Evolutionary conservation across 768 basidiomycete species (phyloP).

Genomic region (Xanthoconium stramineum): DNA sequence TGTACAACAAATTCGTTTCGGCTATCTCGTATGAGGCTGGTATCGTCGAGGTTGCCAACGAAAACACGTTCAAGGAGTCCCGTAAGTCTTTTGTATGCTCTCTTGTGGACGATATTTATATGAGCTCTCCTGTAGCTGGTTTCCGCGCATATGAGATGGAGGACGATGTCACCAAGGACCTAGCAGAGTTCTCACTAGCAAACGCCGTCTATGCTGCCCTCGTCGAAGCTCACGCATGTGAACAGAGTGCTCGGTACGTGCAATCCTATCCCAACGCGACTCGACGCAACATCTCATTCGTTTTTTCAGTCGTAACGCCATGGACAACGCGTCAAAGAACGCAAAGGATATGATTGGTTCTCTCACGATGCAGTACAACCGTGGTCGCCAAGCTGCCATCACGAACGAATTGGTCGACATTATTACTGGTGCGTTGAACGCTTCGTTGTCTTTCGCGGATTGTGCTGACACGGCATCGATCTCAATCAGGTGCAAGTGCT

Average conservation of each 20-base stretch:
- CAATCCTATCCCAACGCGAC: too few relatives aligned
- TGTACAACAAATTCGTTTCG: slow-evolving; percentile 85
- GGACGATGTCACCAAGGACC: slow-evolving; percentile 90
- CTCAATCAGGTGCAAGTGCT: slow-evolving; percentile 45
- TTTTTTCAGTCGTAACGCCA: slow-evolving; percentile 76
- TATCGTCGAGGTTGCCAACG: slow-evolving; percentile 74
- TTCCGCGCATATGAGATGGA: slow-evolving; percentile 98
- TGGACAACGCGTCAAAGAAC: slow-evolving; percentile 99
- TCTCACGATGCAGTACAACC: slow-evolving; percentile 94
- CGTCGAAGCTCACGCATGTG: slow-evolving; percentile 93
- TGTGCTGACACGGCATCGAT: neutral
- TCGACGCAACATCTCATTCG: neutral
- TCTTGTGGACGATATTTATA: neutral
- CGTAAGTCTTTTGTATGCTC: slow-evolving; percentile 41
- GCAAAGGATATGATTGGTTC: slow-evolving; percentile 87
- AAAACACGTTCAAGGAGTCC: slow-evolving; percentile 76
- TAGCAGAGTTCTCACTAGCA: slow-evolving; percentile 93
- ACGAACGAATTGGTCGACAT: slow-evolving; percentile 94
- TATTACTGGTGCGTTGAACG: slow-evolving; percentile 65
- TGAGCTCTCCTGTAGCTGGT: slow-evolving; percentile 47
- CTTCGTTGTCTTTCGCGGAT: neutral
- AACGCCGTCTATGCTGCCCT: slow-evolving; percentile 95
- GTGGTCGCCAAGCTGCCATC: slow-evolving; percentile 97
- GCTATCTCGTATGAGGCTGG: slow-evolving; percentile 88
- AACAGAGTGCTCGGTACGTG: slow-evolving; percentile 81